Evolutionary conservation across 2,329 filamentous ascomycete genomes (phyloP).

Genomic region (Fusarium anguioides): DNA sequence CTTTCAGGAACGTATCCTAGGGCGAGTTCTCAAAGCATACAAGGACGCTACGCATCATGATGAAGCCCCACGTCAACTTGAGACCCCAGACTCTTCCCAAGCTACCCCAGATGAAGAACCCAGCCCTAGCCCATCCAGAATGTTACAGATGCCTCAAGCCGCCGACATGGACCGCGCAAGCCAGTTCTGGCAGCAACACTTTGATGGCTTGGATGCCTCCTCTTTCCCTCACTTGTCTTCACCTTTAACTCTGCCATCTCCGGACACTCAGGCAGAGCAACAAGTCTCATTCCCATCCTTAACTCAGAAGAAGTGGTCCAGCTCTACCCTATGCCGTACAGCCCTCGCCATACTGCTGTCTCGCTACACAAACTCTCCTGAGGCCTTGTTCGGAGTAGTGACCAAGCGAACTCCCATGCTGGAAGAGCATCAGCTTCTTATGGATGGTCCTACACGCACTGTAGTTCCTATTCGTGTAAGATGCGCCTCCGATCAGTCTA

Average conservation of each 20-base stretch:
- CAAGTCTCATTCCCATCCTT: background rate
- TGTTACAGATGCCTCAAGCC: background rate
- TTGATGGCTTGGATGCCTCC: constrained; percentile 1
- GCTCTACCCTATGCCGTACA: background rate
- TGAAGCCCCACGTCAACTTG: background rate
- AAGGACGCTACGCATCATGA: background rate
- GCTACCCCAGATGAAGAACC: background rate
- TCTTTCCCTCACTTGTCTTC: background rate
- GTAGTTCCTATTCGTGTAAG: constrained; percentile 5
- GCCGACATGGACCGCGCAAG: background rate
- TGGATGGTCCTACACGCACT: background rate
- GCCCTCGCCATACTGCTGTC: constrained; percentile 9
- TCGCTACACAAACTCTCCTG: constrained; percentile 5
- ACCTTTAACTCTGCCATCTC: background rate
- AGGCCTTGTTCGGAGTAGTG: constrained; percentile 5
- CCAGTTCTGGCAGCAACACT: background rate
- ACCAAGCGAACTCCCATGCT: background rate
- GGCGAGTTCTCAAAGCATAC: background rate
- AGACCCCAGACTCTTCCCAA: constrained; percentile 2
- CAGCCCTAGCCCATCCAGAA: background rate
- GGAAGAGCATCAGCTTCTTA: background rate
- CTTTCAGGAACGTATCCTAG: background rate
- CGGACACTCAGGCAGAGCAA: background rate
- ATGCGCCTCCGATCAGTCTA: background rate
- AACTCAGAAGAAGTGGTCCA: background rate